Base-by-base conservation (phyloP, 1,284 basidiomycete genomes). In the Malassezia slooffiae region DNA sequence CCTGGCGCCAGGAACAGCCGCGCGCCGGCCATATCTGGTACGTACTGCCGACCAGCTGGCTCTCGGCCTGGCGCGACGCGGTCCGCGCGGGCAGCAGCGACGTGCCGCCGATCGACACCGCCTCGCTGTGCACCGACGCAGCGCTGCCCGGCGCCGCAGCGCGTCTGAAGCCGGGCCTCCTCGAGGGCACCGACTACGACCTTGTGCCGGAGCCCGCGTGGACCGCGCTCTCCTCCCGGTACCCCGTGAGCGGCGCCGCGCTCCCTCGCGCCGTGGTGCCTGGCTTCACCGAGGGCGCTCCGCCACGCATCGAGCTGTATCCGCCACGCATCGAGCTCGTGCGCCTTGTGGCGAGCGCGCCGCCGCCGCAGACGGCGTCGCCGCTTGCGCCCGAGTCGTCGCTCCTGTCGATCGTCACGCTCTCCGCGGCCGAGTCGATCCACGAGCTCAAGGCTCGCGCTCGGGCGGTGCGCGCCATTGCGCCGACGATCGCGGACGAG, bases 131-230 rank as follows among this genome's bases (percentile, higher is more conserved):
- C 39, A 77, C 80, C 36, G 26, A 43, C n/a, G 37, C 43, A 3
- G 44, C 47, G 12, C 45, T 38, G 26, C 36, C 43, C 23, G n/a
- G n/a, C n/a, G n/a, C n/a, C n/a, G n/a, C n/a, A n/a, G n/a, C n/a
- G n/a, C n/a, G n/a, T n/a, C 50, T 71, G 35, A 49, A 44, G 29
- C 44, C 56, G 3, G 62, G 71, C 20, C 67, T 81, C 19, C 59
- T 74, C 24, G 84, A 89, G 62, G 79, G 79, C 21, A 72, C 81
- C 19, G 81, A 93, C 62, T 79, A 83, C 45, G 81, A 85, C 61
- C 83, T 80, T 59, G 74, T 95, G 4, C 83, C 85, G 0, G 73
- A 75, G 42, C 74, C 76, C 20, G 80, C 80, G 5, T 93, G 85
- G 87, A 64, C 75, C 17, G 73, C 76, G 17, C 76, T 95, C 28